A percentile compares a stretch with the other conserved stretches of the same genome.
These are phyloP conservation scores for Trichoderma polysporum DNA, from an alignment of 2,329 filamentous ascomycete genomes.

Conservation along the genomic window DNA sequence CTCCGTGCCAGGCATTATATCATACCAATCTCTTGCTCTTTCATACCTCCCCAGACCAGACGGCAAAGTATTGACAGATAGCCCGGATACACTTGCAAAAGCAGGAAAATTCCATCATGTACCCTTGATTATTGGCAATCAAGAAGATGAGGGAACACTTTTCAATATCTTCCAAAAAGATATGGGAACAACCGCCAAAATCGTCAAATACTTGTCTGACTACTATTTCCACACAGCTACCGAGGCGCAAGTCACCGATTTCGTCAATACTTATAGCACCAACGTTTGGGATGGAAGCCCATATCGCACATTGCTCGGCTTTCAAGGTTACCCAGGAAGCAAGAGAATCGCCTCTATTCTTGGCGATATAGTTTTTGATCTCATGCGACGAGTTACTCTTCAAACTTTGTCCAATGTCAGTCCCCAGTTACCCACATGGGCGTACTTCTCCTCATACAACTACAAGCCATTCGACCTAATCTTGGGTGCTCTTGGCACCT, in stretches of 20 bases:
- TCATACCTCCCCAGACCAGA: conserved; percentile 76
- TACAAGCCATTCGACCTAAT: conserved; percentile 62
- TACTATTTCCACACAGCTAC: conserved; percentile 61
- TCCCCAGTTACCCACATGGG: conserved; percentile 65
- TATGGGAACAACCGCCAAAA: conserved; percentile 57
- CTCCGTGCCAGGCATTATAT: conserved; percentile 66
- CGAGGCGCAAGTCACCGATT: conserved; percentile 47
- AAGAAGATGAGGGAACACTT: conserved; percentile 78
- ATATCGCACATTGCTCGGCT: conserved; percentile 64
- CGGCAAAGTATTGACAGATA: conserved; percentile 58
- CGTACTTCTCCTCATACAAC: conserved; percentile 71
- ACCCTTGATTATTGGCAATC: conserved; percentile 63
- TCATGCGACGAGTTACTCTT: conserved; percentile 67
- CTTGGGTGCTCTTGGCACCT: conserved; percentile 67
- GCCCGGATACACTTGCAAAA: conserved; percentile 58
- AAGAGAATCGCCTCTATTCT: conserved; percentile 74
- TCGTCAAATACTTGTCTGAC: conserved; percentile 62
- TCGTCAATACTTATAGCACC: conserved; percentile 63
- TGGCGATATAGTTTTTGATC: conserved; percentile 72
- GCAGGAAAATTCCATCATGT: conserved; percentile 50
- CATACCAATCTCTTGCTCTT: conserved; percentile 66
- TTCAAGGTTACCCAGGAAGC: conserved; percentile 72
- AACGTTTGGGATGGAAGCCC: conserved; percentile 63
- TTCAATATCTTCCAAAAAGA: conserved; percentile 70
- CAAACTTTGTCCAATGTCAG: conserved; percentile 43